phyloP scores from a whole-genome alignment of 495 filamentous ascomycete species.

The Platismatia glauca region DNA sequence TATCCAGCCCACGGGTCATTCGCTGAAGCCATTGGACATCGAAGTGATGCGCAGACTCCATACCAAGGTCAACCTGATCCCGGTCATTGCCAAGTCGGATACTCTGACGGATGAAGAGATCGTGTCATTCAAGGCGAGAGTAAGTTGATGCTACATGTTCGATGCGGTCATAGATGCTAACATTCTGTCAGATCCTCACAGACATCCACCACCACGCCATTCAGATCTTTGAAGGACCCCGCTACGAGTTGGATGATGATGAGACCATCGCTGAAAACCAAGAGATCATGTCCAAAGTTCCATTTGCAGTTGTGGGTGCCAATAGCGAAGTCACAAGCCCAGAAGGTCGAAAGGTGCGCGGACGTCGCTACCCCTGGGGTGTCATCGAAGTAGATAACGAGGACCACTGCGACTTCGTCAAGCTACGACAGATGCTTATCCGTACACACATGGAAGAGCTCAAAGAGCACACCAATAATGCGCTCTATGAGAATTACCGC shows the following conservation, averaged over 20 bases:
- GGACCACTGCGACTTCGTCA: constrained; percentile 99
- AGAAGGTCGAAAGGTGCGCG: constrained; percentile 92
- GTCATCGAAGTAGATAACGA: constrained; percentile 99
- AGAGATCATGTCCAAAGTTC: constrained; percentile 99
- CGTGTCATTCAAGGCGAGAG: constrained; percentile 82
- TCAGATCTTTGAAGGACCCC: constrained; percentile 96
- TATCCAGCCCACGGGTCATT: constrained; percentile 97
- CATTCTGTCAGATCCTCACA: constrained; percentile 66
- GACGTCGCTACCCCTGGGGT: constrained; percentile 96
- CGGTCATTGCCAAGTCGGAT: constrained; percentile 97
- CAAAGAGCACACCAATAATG: constrained; percentile 99
- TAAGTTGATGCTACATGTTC: constrained; percentile 39
- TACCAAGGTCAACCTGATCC: constrained; percentile 99
- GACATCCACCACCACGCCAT: constrained; percentile 95
- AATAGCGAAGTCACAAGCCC: constrained; percentile 83
- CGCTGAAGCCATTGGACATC: constrained; percentile 97
- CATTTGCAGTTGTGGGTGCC: constrained; percentile 94
- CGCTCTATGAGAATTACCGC: constrained; percentile 97
- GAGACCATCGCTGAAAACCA: constrained; percentile 99
- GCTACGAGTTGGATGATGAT: constrained; percentile 97
- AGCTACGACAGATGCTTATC: constrained; percentile 98
- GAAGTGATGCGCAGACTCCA: constrained; percentile 98
- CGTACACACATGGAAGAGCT: constrained; percentile 99
- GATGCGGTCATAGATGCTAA: constrained; percentile 8
- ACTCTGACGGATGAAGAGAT: constrained; percentile 97